Conservation (phyloP, 257 asterid species). For the Solanum okadae region DNA sequence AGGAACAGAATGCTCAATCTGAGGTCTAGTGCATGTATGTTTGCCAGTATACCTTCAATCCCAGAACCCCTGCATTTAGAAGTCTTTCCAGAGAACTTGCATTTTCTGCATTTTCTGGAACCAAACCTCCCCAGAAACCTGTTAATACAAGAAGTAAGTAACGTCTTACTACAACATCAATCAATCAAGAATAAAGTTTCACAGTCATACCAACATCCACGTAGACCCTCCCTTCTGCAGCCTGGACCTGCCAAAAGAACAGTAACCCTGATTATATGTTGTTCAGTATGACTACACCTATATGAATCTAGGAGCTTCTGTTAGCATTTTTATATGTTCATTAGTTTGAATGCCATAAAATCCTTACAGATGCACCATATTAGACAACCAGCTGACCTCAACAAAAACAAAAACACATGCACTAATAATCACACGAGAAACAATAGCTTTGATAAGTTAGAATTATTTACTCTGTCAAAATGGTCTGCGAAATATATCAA, state of each 20-base stretch:
- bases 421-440: background rate
- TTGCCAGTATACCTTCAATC: constrained; percentile 63
- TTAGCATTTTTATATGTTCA: background rate
- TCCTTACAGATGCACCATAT: background rate
- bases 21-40: background rate
- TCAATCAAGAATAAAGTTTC: background rate
- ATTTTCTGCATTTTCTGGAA: constrained; percentile 88
- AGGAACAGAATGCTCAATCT: background rate
- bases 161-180: background rate
- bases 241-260: constrained; percentile 39
- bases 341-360: background rate
- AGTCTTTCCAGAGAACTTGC: constrained; percentile 64
- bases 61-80: constrained; percentile 90
- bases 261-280: background rate
- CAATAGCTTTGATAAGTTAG: background rate
- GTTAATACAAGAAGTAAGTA: constrained; percentile 3
- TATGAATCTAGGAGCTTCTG: background rate
- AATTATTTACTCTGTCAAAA: background rate
- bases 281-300: background rate
- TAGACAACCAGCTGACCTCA: background rate
- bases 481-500: background rate
- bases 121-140: constrained; percentile 99
- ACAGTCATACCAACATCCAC: constrained; percentile 79
- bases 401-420: background rate
- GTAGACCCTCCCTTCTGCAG: constrained; percentile 74